These are phyloP conservation scores for Blastomyces parvus DNA, from an alignment of 2,329 filamentous ascomycete genomes.

Conservation along the genomic window DNA sequence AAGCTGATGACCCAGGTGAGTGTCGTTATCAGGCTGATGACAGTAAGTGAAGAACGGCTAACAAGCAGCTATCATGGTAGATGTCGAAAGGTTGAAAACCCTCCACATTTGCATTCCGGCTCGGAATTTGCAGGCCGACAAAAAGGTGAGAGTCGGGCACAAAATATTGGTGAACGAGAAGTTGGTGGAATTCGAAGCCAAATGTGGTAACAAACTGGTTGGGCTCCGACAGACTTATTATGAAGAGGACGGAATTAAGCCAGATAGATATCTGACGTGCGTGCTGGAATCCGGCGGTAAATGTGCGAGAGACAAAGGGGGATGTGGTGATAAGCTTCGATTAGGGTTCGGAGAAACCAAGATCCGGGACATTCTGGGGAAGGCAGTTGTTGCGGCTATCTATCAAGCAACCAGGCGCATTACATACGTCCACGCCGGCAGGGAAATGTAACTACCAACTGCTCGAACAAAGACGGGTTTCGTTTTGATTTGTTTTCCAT, in stretches of 20 bases:
- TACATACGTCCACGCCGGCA: background rate
- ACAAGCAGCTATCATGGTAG: slow-evolving; percentile 2
- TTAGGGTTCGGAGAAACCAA: slow-evolving; percentile 1
- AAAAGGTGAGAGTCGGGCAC: background rate
- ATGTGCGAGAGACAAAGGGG: background rate
- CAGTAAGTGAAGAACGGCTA: background rate
- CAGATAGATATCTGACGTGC: background rate
- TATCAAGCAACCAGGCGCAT: too few relatives aligned
- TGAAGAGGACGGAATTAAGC: background rate
- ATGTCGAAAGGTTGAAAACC: slow-evolving; percentile 3
- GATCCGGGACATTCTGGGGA: background rate
- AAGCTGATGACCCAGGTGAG: background rate
- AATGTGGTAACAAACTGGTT: background rate
- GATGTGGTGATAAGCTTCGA: too few relatives aligned
- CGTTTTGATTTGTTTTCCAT: background rate
- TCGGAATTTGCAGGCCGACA: background rate
- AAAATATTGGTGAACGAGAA: background rate
- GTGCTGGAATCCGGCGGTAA: background rate
- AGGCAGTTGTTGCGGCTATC: background rate
- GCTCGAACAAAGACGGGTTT: background rate
- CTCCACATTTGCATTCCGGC: background rate
- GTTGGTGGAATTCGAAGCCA: background rate
- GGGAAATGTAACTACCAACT: slow-evolving; percentile 3
- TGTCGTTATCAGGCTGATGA: background rate
- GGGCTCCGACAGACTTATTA: background rate